Evolutionary conservation across 2,329 filamentous ascomycete genomes (phyloP), one percentile per base, ranked within the genome.

Genomic region (Ambrosiella beaveri): DNA sequence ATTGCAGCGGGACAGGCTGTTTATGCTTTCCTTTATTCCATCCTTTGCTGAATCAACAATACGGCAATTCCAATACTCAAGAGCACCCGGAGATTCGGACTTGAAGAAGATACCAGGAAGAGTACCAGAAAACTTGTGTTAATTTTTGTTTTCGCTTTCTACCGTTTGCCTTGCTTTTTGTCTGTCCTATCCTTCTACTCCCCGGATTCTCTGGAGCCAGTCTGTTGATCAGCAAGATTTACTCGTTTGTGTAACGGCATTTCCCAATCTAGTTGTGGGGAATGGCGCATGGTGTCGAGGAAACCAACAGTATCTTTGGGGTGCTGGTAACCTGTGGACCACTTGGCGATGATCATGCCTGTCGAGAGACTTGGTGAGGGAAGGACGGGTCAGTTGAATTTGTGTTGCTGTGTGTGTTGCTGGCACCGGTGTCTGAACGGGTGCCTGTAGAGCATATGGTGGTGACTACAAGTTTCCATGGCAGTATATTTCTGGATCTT

Each of bases 51-150:
- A 15, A 47, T 47, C 44, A 47, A 47, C 15, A 47, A 17, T 12
- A 47, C 15, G n/a, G 44, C 44, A 17, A 47, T 47, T 47, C 9
- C 44, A 47, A 47, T 3, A 47, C 13, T 47, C 5, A 17, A 47
- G 13, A 47, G 7, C 38, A 40, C 36, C 45, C 8, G 40, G 49
- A 50, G 50, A 45, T n/a, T 35, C 56, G 38, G 50, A 54, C 49
- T 58, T 58, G 49, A 58, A 58, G 38, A 58, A 58, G 56, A 58
- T 53, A 27, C 39, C 44, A 58, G 56, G 41, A 58, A 58, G 47
- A 58, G 39, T 44, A 45, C 51, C n/a, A 50, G 56, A 58, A 58
- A 39, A 58, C 38, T 38, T 54, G 56, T n/a, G 49, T 40, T 54
- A n/a, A 12, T 17, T 47, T 47, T 47, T 47, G 44, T 17, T 47